Conservation (phyloP, 208 protist genomes). For the Leishmania aethiopica region DNA sequence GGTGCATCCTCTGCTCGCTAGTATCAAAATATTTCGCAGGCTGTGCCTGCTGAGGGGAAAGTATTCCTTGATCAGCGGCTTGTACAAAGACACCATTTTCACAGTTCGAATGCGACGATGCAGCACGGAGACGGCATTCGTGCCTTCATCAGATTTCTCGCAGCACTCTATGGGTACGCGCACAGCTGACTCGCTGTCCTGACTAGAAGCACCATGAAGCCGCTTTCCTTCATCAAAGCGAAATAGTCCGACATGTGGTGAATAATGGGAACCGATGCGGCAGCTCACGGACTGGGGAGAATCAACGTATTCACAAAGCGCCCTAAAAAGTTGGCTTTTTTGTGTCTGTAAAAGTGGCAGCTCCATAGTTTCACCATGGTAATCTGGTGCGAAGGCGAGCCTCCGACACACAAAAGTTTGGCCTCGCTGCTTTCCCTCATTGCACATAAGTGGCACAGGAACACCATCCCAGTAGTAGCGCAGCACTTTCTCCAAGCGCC, state of each 20-base stretch:
- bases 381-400: constrained; percentile 79
- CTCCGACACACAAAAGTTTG: constrained; percentile 64
- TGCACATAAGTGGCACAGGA: constrained; percentile 63
- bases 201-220: background rate
- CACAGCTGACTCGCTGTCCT: constrained; percentile 10
- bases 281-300: constrained; percentile 47
- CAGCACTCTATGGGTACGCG: constrained; percentile 70
- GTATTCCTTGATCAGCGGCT: constrained; percentile 62
- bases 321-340: constrained; percentile 35
- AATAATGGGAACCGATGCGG: constrained; percentile 89
- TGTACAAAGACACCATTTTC: constrained; percentile 76
- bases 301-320: constrained; percentile 36
- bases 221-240: constrained; percentile 26
- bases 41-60: constrained; percentile 46
- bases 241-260: constrained; percentile 79
- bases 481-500: constrained; percentile 84
- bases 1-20: constrained; percentile 53
- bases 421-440: constrained; percentile 23
- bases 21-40: constrained; percentile 69
- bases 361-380: constrained; percentile 59
- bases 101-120: constrained; percentile 49
- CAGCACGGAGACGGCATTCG: constrained; percentile 30
- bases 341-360: constrained; percentile 26
- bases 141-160: constrained; percentile 32
- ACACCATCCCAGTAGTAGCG: constrained; percentile 87